These are phyloP conservation scores for Solanum aculeatissimum DNA, from an alignment of 305 asterid species.

Conservation along the genomic window DNA sequence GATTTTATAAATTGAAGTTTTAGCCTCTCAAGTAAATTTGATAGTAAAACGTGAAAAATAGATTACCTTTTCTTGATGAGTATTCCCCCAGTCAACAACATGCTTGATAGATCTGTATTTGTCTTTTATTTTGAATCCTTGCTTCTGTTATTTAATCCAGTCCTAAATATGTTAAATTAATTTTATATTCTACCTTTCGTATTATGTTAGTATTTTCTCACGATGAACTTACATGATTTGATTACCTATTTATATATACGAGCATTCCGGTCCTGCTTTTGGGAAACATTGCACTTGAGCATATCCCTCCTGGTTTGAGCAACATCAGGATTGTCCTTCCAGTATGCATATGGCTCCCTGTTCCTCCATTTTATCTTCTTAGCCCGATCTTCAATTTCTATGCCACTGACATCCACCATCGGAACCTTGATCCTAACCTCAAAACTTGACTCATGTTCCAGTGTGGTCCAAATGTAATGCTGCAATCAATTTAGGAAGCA, in stretches of 20 bases:
- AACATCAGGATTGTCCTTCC: constrained; percentile 52
- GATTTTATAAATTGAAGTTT: no score
- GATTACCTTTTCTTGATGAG: constrained; percentile 61
- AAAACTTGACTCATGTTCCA: no score
- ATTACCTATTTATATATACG: constrained; percentile 39
- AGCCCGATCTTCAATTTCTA: no score
- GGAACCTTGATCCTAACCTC: no score
- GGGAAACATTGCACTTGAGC: constrained; percentile 40
- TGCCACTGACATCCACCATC: no score
- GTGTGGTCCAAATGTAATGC: no score
- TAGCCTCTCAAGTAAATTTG: not conserved
- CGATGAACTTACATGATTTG: not conserved
- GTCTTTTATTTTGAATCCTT: constrained; percentile 73
- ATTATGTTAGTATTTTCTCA: not conserved
- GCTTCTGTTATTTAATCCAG: constrained; percentile 43
- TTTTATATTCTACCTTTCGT: not conserved
- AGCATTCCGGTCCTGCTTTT: constrained; percentile 47
- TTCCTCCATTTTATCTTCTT: constrained; percentile 31
- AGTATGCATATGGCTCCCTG: constrained; percentile 49
- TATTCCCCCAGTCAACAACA: constrained; percentile 88
- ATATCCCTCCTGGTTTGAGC: constrained; percentile 28
- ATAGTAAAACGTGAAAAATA: not conserved
- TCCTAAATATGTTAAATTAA: constrained; percentile 33
- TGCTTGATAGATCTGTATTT: constrained; percentile 76
- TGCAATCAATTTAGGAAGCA: no score